Evolutionary conservation across 1,139 yeast species (phyloP).

Genomic region (Saccharomyces hybrid): DNA sequence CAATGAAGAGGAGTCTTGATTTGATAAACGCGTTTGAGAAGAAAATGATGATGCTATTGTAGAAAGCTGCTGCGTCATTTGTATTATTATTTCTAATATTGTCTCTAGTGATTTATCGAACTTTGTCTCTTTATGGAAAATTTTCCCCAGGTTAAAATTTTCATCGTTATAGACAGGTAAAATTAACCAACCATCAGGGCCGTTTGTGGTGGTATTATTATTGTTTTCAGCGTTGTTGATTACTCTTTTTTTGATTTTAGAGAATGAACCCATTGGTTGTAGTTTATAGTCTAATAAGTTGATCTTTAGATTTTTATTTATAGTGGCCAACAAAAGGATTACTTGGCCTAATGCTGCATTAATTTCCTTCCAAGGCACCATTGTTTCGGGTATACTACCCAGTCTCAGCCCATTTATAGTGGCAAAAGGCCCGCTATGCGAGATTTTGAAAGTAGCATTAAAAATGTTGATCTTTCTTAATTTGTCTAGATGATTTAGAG

Average conservation of each 20-base stretch:
- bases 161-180: conserved; percentile 19
- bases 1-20: not conserved
- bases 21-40: not conserved
- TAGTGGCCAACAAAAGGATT: conserved; percentile 58
- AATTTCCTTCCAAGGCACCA: conserved; percentile 82
- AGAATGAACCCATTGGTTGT: conserved; percentile 79
- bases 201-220: not conserved
- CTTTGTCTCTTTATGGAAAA: conserved; percentile 28
- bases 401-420: conserved; percentile 79
- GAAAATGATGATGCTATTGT: not conserved
- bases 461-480: conserved; percentile 72
- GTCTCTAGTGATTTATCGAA: conserved; percentile 30
- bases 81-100: conserved; percentile 20
- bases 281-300: conserved; percentile 53
- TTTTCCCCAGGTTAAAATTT: conserved; percentile 32
- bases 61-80: conserved; percentile 12
- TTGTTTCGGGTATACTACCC: conserved; percentile 52
- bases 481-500: conserved; percentile 57
- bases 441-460: conserved; percentile 71
- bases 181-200: not conserved
- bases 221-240: not conserved
- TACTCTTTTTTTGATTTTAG: conserved; percentile 54
- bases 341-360: conserved; percentile 91
- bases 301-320: conserved; percentile 50
- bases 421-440: conserved; percentile 76